These are phyloP conservation scores for Lactarius deliciosus DNA, from an alignment of 768 basidiomycete genomes.

Conservation along the genomic window DNA sequence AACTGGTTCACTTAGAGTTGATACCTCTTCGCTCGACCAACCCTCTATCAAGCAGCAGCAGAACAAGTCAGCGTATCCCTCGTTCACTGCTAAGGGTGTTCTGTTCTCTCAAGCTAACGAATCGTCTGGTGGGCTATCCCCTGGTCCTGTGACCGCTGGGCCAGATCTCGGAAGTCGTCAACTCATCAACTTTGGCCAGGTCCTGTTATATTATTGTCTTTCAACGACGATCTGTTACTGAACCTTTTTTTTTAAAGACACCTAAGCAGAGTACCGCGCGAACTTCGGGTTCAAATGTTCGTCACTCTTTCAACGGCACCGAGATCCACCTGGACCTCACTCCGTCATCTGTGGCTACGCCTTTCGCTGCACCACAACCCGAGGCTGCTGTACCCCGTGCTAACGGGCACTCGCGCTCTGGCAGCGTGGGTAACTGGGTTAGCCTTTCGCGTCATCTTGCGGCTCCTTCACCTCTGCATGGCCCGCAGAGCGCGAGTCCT, in stretches of 20 bases:
- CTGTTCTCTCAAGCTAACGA: conserved; percentile 60
- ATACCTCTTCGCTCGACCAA: conserved; percentile 58
- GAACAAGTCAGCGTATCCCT: conserved; percentile 85
- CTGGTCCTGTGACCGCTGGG: conserved; percentile 80
- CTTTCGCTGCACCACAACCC: conserved; percentile 39
- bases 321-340: conserved; percentile 61
- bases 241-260: conserved; percentile 31
- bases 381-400: conserved; percentile 46
- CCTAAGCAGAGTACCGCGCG: conserved; percentile 46
- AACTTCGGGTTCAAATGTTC: conserved; percentile 44
- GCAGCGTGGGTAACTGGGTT: conserved; percentile 81
- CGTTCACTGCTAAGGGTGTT: conserved; percentile 49
- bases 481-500: conserved; percentile 55
- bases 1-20: conserved; percentile 69
- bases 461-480: conserved; percentile 46
- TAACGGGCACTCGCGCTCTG: conserved; percentile 71
- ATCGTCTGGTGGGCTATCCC: conserved; percentile 61
- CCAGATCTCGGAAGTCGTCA: conserved; percentile 80
- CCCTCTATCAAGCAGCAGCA: conserved; percentile 60
- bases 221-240: conserved; percentile 12
- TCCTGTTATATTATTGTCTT: conserved; percentile 36
- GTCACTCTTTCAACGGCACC: conserved; percentile 75
- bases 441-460: conserved; percentile 55
- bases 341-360: conserved; percentile 53
- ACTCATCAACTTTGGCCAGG: conserved; percentile 73